Evolutionary conservation across 805 yeast genomes (phyloP), one percentile per base, ranked within the genome.

Genomic region (Lipomyces sp.): DNA sequence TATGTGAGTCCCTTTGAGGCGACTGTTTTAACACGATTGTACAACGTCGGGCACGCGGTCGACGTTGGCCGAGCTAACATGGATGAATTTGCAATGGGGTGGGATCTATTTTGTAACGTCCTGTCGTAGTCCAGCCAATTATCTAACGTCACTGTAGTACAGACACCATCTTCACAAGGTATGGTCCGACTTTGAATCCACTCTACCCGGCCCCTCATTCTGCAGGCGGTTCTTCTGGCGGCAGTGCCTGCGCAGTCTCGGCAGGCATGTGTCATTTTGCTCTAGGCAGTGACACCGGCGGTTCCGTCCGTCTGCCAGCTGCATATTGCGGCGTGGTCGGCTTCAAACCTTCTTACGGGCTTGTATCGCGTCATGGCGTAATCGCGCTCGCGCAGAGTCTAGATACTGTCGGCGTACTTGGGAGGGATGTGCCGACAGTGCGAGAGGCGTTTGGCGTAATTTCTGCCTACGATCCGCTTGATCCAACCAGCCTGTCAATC

Each of bases 71-170:
- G 94, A 76, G 84, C 96, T 1, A 95, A 94, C 72, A 81, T 95
- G 85, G 99, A 95, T 78, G 98, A 95, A 78, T 95, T 95, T 80
- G 99, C 97, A 2, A 95, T 95, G 99, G 99, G 99, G 10, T 87
- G 32, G 29, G 56, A 53, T 3, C 8, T 3, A 7, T 37, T 29
- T 6, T 8, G 2, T 24, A 37, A 33, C 29, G 11, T 7, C 59
- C 24, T 24, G n/a, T 30, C 48, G 35, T 29, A 24, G 24, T 24
- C 24, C 24, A 24, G 24, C 50, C 13, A 7, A 18, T 29, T 5
- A 50, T 42, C 45, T 51, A 51, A 34, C 59, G 8, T 13, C 53
- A 18, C 11, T 34, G 11, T 60, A 62, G 69, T 32, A 60, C 77
- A 78, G 18, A 76, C 78, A 80, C 78, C 60, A 73, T 73, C 4